A percentile compares a stretch with the other conserved stretches of the same genome.
Evolutionary conservation across 306 rosid species (phyloP).

Genomic region (Trifolium dubium): DNA sequence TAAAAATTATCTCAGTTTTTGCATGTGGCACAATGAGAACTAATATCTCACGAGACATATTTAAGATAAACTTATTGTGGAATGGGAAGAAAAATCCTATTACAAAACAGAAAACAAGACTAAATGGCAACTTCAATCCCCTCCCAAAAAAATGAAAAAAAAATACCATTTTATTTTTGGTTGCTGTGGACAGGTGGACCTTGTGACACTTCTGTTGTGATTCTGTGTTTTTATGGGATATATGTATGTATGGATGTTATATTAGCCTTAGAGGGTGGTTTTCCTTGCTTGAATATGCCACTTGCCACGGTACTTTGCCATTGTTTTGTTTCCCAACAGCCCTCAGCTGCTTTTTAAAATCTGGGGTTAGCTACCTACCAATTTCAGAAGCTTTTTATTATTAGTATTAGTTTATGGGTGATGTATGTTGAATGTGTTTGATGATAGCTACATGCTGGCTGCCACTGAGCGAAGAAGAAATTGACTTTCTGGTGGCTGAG

Average conservation of each 20-base stretch:
- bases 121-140: slow-evolving; percentile 9
- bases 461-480: slow-evolving; percentile 31
- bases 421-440: slow-evolving; percentile 44
- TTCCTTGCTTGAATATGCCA: slow-evolving; percentile 37
- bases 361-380: slow-evolving; percentile 58
- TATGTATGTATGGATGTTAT: slow-evolving; percentile 17
- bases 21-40: slow-evolving; percentile 44
- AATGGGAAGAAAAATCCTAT: slow-evolving; percentile 42
- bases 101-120: slow-evolving; percentile 38
- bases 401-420: slow-evolving; percentile 32
- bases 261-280: slow-evolving; percentile 45
- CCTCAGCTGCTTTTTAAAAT: slow-evolving; percentile 59
- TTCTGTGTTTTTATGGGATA: slow-evolving; percentile 48
- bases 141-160: slow-evolving; percentile 15
- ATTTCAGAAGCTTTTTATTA: slow-evolving; percentile 29
- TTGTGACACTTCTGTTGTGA: slow-evolving; percentile 49
- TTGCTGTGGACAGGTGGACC: slow-evolving; percentile 33
- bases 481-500: slow-evolving; percentile 35
- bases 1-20: slow-evolving; percentile 43
- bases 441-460: slow-evolving; percentile 32
- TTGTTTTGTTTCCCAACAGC: slow-evolving; percentile 48
- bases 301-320: slow-evolving; percentile 53
- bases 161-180: slow-evolving; percentile 5
- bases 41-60: slow-evolving; percentile 41
- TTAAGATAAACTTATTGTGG: slow-evolving; percentile 42